Percentiles rank a stretch among this genome's conserved stretches.
phyloP scores from a whole-genome alignment of 768 basidiomycete species.

The Candolleomyces efflorescens region DNA sequence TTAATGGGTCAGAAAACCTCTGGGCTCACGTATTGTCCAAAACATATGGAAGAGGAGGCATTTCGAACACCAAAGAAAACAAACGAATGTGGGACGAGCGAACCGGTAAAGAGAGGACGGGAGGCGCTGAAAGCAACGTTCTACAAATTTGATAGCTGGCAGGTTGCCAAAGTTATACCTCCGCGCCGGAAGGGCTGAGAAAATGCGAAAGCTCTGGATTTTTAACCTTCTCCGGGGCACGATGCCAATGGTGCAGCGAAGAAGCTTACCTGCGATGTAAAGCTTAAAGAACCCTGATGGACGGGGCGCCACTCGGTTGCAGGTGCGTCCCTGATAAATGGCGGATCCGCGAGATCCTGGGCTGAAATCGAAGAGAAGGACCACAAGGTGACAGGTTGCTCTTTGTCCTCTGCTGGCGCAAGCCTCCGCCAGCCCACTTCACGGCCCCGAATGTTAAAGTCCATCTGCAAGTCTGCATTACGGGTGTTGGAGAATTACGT shows the following conservation, averaged over 20 bases:
- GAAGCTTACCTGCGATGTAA: constrained; percentile 1
- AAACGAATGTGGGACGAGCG: neutral
- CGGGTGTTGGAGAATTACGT: no score
- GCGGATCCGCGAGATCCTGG: constrained; percentile 9
- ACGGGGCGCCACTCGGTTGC: constrained; percentile 4
- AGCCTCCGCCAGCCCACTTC: neutral
- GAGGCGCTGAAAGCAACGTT: neutral
- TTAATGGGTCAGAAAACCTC: neutral
- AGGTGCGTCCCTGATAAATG: constrained; percentile 3
- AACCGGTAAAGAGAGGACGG: neutral
- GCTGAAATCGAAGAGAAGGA: constrained; percentile 9
- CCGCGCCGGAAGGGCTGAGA: neutral
- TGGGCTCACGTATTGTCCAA: constrained; percentile 1
- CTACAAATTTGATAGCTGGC: neutral
- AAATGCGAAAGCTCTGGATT: neutral
- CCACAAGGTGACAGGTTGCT: neutral
- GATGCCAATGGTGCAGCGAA: constrained; percentile 5
- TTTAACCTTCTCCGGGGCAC: constrained; percentile 1
- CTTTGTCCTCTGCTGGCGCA: neutral
- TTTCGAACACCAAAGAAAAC: neutral
- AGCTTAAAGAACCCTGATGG: constrained; percentile 3
- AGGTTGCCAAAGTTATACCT: neutral
- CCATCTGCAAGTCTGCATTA: no score
- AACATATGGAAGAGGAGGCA: neutral
- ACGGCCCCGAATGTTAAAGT: no score